Base-by-base conservation (phyloP, 805 yeast genomes). In the Myxozyma kluyveri region DNA sequence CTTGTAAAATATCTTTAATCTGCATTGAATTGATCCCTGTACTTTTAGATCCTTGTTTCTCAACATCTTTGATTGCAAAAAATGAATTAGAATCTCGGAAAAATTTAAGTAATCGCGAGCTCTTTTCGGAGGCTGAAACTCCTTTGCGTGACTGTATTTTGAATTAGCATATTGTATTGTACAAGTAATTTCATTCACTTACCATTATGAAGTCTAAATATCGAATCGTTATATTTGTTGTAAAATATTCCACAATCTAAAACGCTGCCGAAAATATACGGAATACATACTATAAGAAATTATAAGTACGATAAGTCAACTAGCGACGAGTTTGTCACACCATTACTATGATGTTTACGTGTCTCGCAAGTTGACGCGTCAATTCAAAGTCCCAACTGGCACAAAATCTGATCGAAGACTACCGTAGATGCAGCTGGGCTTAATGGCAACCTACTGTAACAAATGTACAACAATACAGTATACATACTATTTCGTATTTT, bases 1-100 rank as follows among this genome's bases (percentile, higher is more conserved):
- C 57, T 38, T 75, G 76, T 7, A 80, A 57, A 1, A 79, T 56
- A 7, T 76, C 81, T 59, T 80, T 80, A 37, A 80, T 77, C 45
- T 77, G 75, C 78, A 79, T 78, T 0, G 79, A 62, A n/a, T 77
- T 72, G 4, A 80, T 72, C 0, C 81, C 81, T 0, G 74, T 71
- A 42, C 67, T 67, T 46, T 76, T 77, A 2, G 79, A 70, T 1
- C 72, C 80, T 7, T 63, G 56, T 3, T 72, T 63, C 61, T 80
- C 84, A 10, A 80, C 57, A 48, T 80, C 84, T 55, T 80, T 79
- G 47, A 78, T 24, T 2, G 56, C 37, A 57, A 47, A 61, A 32
- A 59, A 62, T 9, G 61, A 40, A 7, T n/a, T 31, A 3, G 60
- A 53, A 39, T 50, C 58, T 14, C 48, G 61, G 38, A 59, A 47